phyloP scores from a whole-genome alignment of 192 early-diverging fungal genomes.

The Geranomyces variabilis region DNA sequence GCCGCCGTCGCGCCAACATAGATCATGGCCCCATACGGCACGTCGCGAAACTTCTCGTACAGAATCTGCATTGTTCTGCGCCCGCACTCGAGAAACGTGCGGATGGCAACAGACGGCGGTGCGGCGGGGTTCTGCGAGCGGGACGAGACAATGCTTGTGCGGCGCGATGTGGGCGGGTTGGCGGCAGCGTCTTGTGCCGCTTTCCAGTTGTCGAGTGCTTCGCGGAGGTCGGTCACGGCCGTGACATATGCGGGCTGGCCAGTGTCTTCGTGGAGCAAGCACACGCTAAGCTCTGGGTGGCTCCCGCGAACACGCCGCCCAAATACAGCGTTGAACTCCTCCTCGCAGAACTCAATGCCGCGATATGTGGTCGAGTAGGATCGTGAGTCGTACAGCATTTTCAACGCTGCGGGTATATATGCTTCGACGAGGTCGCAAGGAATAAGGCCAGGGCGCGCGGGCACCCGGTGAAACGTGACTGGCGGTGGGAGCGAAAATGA shows the following conservation, averaged over 20 bases:
- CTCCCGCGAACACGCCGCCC: neutral
- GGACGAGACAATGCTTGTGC: neutral
- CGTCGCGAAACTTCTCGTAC: constrained; percentile 3
- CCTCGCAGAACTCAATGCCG: constrained; percentile 1
- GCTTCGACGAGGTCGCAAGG: neutral
- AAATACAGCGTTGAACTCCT: constrained; percentile 5
- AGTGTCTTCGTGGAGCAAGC: neutral
- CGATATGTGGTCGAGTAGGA: constrained; percentile 18
- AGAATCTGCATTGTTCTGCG: neutral
- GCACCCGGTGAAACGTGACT: neutral
- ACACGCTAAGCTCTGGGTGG: neutral
- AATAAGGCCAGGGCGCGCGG: constrained; percentile 3
- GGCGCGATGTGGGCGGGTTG: neutral
- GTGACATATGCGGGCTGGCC: constrained; percentile 12
- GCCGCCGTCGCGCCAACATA: constrained; percentile 17
- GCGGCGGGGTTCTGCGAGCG: neutral
- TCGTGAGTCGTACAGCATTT: constrained; percentile 16
- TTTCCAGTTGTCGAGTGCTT: constrained; percentile 11
- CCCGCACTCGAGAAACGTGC: constrained; percentile 13
- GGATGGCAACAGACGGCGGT: constrained; percentile 1
- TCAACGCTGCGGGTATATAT: neutral
- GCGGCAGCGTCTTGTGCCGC: neutral
- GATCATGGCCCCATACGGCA: constrained; percentile 2
- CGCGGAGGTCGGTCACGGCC: constrained; percentile 12
- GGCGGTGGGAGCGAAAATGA: neutral